Evolutionary conservation across 2,329 filamentous ascomycete species (phyloP).

Genomic region (Tolypocladium inflatum): DNA sequence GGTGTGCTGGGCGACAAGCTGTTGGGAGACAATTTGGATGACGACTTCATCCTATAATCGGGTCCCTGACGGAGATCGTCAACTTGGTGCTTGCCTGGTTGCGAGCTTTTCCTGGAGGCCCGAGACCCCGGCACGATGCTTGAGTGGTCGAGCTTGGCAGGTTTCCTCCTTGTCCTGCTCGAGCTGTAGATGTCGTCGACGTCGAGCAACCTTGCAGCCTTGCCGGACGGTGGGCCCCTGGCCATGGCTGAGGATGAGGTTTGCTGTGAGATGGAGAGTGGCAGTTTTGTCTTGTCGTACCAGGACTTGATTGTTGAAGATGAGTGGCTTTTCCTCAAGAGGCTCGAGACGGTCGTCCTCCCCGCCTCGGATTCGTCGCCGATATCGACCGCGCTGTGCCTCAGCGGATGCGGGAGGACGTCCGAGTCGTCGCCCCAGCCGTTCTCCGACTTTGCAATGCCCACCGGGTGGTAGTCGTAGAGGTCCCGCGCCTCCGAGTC

Average conservation of each 20-base stretch:
- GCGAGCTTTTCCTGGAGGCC: constrained; percentile 14
- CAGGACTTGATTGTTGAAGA: constrained; percentile 46
- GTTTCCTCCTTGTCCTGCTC: constrained; percentile 28
- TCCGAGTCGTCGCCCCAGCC: constrained; percentile 39
- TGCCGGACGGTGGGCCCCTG: constrained; percentile 37
- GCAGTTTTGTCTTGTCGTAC: constrained; percentile 47
- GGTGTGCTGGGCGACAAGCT: constrained; percentile 18
- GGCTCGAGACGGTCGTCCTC: constrained; percentile 31
- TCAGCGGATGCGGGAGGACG: constrained; percentile 26
- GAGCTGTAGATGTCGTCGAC: constrained; percentile 24
- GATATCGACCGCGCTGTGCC: constrained; percentile 5
- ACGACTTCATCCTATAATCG: constrained; percentile 29
- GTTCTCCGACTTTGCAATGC: constrained; percentile 8
- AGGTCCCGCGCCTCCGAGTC: constrained; percentile 5
- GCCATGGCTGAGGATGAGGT: constrained; percentile 50
- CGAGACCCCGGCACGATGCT: constrained; percentile 27
- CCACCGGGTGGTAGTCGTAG: constrained; percentile 11
- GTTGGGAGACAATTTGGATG: constrained; percentile 27
- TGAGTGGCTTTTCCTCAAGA: constrained; percentile 37
- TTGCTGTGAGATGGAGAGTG: constrained; percentile 48
- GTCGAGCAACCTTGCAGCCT: constrained; percentile 36
- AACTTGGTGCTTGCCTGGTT: neutral
- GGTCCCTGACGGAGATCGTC: constrained; percentile 19
- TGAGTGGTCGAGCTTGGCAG: constrained; percentile 39
- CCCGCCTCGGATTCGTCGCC: constrained; percentile 10